Evolutionary conservation across 2,329 filamentous ascomycete species (phyloP).

Genomic region (Phyllosticta ampelicida): DNA sequence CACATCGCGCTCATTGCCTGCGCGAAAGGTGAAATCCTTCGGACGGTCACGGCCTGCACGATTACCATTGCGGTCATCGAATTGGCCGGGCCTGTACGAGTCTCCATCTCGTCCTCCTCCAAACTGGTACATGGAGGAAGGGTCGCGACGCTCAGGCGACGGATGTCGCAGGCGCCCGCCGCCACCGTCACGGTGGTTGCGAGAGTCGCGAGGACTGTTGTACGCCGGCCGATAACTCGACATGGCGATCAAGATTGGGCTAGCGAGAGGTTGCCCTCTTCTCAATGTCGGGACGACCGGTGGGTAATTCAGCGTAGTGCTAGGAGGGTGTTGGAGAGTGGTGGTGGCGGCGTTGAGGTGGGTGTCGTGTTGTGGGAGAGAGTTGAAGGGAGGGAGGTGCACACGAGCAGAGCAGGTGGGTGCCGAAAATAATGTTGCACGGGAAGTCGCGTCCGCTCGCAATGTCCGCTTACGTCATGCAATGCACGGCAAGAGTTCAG

Average conservation of each 20-base stretch:
- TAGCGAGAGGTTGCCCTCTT: not conserved
- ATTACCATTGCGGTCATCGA: slow-evolving; percentile 12
- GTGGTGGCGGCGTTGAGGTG: not conserved
- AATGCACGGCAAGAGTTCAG: not conserved
- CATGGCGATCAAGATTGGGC: not conserved
- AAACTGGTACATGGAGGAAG: slow-evolving; percentile 8
- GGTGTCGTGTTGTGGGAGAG: not conserved
- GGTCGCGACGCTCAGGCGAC: slow-evolving; percentile 5
- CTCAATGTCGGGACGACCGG: not conserved
- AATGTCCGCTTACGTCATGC: slow-evolving; percentile 7
- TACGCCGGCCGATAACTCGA: slow-evolving; percentile 8
- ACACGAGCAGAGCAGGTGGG: not conserved
- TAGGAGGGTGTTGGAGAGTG: not conserved
- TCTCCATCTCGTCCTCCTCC: slow-evolving; percentile 17
- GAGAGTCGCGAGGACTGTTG: not conserved
- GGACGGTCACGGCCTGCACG: slow-evolving; percentile 12
- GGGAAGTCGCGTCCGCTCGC: slow-evolving; percentile 4
- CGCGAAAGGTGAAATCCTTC: slow-evolving; percentile 26
- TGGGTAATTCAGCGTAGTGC: not conserved
- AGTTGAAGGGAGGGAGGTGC: not conserved
- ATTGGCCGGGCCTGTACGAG: slow-evolving; percentile 18
- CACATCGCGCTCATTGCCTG: slow-evolving; percentile 17
- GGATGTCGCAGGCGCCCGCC: not conserved
- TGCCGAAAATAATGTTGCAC: slow-evolving; percentile 9
- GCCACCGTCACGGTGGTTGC: slow-evolving; percentile 6